Base-by-base conservation (phyloP, 345 rosid genomes). In the Gossypium anomalum region DNA sequence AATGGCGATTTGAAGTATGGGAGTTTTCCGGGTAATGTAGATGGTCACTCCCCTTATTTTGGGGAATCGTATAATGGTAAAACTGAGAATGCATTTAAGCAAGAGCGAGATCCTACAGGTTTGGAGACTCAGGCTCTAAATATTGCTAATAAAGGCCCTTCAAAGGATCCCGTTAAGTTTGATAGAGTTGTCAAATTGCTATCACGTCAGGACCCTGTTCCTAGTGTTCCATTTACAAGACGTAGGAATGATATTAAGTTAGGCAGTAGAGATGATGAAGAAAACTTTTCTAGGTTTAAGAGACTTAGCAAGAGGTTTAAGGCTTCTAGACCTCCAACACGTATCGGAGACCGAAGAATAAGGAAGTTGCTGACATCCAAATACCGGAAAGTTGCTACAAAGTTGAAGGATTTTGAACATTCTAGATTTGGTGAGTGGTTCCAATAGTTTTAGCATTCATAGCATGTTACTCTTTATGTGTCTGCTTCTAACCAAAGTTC, bases 211-310 rank as follows among this genome's bases (percentile, higher is more conserved):
- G 77, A 79, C 47, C 67, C 59, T 74, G 53, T 79, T 82, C 72
- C 71, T 70, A 74, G 64, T 75, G 83, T 81, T 77, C 81, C 87
- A 56, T 77, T 84, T 83, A 72, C 86, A 68, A 84, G 81, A 80
- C 86, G 56, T 71, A 82, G 87, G 89, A 86, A 78, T 76, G 78
- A 75, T 63, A 25, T 57, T 80, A 89, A 83, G 72, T 82, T 91
- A 90, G 90, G 78, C 84, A 53, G 69, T 79, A 88, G 87, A 86
- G 92, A 92, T 88, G 90, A 86, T 85, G 97, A 88, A 1, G 89
- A 89, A 84, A 89, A 87, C 23, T 79, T 79, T 80, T 77, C 82
- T 87, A 89, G 90, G 85, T 88, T 53, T 44, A 83, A 83, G 62
- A 92, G 79, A 76, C 64, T 76, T 84, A 82, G 76, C 80, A 82